Evolutionary conservation across 129 eudicot species (phyloP), one percentile per base, ranked within the genome.

Genomic region (Saussurea involucrata): DNA sequence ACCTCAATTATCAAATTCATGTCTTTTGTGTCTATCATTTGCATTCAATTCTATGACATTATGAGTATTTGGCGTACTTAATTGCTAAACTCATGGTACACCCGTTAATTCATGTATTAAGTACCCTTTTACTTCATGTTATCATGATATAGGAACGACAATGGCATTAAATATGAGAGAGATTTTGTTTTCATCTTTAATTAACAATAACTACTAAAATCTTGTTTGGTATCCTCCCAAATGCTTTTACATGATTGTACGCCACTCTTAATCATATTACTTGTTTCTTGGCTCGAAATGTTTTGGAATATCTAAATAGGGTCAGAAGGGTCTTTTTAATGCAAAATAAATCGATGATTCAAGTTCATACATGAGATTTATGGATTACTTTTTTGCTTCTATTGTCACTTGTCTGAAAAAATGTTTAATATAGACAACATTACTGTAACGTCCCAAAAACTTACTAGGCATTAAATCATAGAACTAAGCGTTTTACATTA

Each of bases 41-140:
- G 25, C 70, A 37, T 37, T 65, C 12, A 37, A 24, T 57, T 37
- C 44, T 18, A 8, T 42, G 12, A 75, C 24, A 15, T 75, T 11
- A 75, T 10, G 71, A 11, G 33, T 67, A n/a, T n/a, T n/a, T n/a
- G 27, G 4, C 20, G 2, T 49, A 31, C 3, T 11, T 18, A n/a
- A 49, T 77, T 18, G 24, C 24, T n/a, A 21, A 27, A 22, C 53
- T 18, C 33, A 29, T 66, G 66, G 34, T 31, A 15, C 63, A 27
- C 24, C 65, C 46, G 65, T 40, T 76, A 65, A 65, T 76, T 42
- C 78, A 76, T 5, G 42, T 42, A 76, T 46, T 42, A 46, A 64
- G 6, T 27, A 25, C 66, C 53, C 20, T 55, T 37, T 53, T 6
- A 3, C 55, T 53, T 55, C 31, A 55, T 20, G 60, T 17, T 68